A percentile compares a stretch with the other conserved stretches of the same genome.
Conservation (phyloP, 768 basidiomycete genomes). For the Suillus placidus region DNA sequence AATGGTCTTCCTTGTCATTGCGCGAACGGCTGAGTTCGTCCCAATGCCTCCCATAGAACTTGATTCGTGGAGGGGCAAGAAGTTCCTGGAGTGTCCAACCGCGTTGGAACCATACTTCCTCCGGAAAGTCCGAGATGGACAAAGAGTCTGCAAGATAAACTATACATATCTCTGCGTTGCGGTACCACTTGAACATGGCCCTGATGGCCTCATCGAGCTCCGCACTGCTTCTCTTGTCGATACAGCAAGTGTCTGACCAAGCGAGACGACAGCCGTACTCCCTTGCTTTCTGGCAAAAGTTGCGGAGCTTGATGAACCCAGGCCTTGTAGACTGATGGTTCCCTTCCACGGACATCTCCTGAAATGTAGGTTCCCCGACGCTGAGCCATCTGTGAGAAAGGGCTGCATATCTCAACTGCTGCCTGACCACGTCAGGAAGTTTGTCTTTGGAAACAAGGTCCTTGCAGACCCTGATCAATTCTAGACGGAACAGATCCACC, state of each 20-base stretch:
- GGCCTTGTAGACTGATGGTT: background rate
- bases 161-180: constrained; percentile 26
- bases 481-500: background rate
- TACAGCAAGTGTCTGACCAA: constrained; percentile 32
- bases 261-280: constrained; percentile 21
- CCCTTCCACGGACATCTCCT: constrained; percentile 8
- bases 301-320: constrained; percentile 19
- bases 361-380: constrained; percentile 2
- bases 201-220: constrained; percentile 35
- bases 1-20: constrained; percentile 26
- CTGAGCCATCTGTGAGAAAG: constrained; percentile 9
- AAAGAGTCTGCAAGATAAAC: constrained; percentile 19
- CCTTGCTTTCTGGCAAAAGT: constrained; percentile 18
- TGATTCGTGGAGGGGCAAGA: constrained; percentile 24
- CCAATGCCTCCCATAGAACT: constrained; percentile 25
- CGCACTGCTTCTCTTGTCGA: constrained; percentile 31
- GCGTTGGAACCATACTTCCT: constrained; percentile 28
- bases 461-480: background rate
- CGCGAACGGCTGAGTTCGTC: constrained; percentile 9
- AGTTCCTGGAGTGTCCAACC: constrained; percentile 22
- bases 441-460: constrained; percentile 1
- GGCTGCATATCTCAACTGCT: constrained; percentile 3
- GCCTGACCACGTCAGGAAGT: background rate
- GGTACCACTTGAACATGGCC: constrained; percentile 28
- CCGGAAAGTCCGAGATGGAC: constrained; percentile 8